These are phyloP conservation scores for Acacia acuminata DNA, from an alignment of 306 rosid genomes.

Conservation along the genomic window DNA sequence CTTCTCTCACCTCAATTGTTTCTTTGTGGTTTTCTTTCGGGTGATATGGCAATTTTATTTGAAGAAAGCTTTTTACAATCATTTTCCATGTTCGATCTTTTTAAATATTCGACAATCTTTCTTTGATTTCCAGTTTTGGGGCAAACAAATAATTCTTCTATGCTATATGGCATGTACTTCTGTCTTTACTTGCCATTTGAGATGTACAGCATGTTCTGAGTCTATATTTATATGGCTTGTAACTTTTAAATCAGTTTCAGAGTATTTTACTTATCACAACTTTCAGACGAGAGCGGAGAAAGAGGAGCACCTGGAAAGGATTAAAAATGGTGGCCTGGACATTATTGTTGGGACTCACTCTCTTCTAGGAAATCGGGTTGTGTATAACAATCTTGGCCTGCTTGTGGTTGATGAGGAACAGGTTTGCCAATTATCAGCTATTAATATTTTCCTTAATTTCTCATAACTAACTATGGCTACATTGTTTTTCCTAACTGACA, in stretches of 20 bases:
- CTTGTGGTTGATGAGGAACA: constrained; percentile 98
- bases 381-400: constrained; percentile 82
- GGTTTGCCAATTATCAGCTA: constrained; percentile 51
- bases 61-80: background rate
- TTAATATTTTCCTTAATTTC: constrained; percentile 25
- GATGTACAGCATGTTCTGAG: background rate
- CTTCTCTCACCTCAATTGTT: background rate
- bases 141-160: background rate
- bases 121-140: background rate
- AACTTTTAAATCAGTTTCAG: constrained; percentile 29
- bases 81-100: background rate
- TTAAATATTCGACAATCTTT: background rate
- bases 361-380: constrained; percentile 93
- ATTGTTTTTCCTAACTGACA: constrained; percentile 3
- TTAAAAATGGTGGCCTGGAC: constrained; percentile 75
- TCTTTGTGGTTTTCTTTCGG: constrained; percentile 12
- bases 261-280: constrained; percentile 42
- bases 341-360: constrained; percentile 94
- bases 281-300: constrained; percentile 88
- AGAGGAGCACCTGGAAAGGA: constrained; percentile 66
- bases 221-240: constrained; percentile 18
- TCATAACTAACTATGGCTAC: constrained; percentile 18
- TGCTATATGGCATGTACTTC: background rate
- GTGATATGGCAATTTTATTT: constrained; percentile 18
- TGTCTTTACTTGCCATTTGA: constrained; percentile 5